These are phyloP conservation scores for Pyricularia grisea DNA, from an alignment of 2,329 filamentous ascomycete genomes.

Conservation along the genomic window DNA sequence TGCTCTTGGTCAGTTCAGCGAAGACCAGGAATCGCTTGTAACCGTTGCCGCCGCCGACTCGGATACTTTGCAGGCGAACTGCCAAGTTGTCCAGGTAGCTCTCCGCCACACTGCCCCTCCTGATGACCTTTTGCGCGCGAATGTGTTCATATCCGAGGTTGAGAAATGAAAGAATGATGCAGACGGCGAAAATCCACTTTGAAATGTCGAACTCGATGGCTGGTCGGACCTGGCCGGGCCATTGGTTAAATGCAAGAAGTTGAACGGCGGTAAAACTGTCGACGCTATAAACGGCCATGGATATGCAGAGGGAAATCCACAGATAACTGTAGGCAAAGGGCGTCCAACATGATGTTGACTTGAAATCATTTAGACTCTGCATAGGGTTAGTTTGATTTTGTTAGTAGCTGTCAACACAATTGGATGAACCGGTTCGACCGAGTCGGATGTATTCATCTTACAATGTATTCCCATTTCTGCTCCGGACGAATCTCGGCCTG, in stretches of 20 bases:
- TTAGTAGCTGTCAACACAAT: neutral
- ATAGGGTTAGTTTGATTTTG: neutral
- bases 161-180: constrained; percentile 83
- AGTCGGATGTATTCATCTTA: constrained; percentile 31
- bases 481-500: constrained; percentile 62
- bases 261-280: constrained; percentile 93
- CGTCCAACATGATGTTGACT: constrained; percentile 66
- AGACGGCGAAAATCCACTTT: constrained; percentile 91
- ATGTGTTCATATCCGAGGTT: constrained; percentile 75
- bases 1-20: constrained; percentile 80
- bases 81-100: constrained; percentile 86
- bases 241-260: constrained; percentile 77
- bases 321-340: constrained; percentile 77
- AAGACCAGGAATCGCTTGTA: constrained; percentile 92
- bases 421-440: constrained; percentile 8
- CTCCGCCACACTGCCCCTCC: constrained; percentile 76
- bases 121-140: constrained; percentile 71
- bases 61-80: constrained; percentile 72
- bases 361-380: constrained; percentile 63
- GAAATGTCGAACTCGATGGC: constrained; percentile 67
- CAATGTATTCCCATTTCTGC: constrained; percentile 92
- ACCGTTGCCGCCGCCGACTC: constrained; percentile 64
- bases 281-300: constrained; percentile 75
- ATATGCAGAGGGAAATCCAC: constrained; percentile 70
- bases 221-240: constrained; percentile 77